A percentile compares a stretch with the other conserved stretches of the same genome.
These are phyloP conservation scores for Otatea glauca DNA, from an alignment of 176 grass and related monocot species.

Conservation along the genomic window DNA sequence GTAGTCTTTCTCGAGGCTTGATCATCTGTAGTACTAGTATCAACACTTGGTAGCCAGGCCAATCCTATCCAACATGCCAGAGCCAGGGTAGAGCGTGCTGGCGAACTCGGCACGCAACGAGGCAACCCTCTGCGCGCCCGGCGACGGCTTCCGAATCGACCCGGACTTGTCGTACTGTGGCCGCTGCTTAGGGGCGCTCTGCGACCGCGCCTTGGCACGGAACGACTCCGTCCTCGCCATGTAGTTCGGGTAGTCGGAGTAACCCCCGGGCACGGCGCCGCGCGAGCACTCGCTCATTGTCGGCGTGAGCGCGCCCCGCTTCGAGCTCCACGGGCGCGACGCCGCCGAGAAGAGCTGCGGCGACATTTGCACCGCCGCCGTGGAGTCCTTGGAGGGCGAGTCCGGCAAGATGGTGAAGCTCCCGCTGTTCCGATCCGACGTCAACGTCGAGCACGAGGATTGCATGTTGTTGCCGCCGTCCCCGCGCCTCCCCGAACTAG, in stretches of 20 bases:
- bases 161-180: conserved; percentile 59
- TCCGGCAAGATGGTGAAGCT: conserved; percentile 62
- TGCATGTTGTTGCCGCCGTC: conserved; percentile 35
- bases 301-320: conserved; percentile 59
- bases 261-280: conserved; percentile 57
- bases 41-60: conserved; percentile 68
- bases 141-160: conserved; percentile 49
- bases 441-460: conserved; percentile 64
- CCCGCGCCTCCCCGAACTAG: conserved; percentile 33
- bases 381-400: conserved; percentile 71
- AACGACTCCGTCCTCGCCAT: conserved; percentile 90
- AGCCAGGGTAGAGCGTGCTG: conserved; percentile 72
- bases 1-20: not conserved
- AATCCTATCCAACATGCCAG: conserved; percentile 66
- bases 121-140: conserved; percentile 37
- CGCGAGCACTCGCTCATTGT: conserved; percentile 75
- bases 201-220: conserved; percentile 79
- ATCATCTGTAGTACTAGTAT: not conserved
- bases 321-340: conserved; percentile 61
- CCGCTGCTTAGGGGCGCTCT: conserved; percentile 84
- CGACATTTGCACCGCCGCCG: conserved; percentile 49
- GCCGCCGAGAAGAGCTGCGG: conserved; percentile 75
- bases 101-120: conserved; percentile 64
- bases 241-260: conserved; percentile 87
- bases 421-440: conserved; percentile 56